A percentile compares a stretch with the other conserved stretches of the same genome.
Conservation (phyloP, 306 rosid species). For the Nissolia schottii region DNA sequence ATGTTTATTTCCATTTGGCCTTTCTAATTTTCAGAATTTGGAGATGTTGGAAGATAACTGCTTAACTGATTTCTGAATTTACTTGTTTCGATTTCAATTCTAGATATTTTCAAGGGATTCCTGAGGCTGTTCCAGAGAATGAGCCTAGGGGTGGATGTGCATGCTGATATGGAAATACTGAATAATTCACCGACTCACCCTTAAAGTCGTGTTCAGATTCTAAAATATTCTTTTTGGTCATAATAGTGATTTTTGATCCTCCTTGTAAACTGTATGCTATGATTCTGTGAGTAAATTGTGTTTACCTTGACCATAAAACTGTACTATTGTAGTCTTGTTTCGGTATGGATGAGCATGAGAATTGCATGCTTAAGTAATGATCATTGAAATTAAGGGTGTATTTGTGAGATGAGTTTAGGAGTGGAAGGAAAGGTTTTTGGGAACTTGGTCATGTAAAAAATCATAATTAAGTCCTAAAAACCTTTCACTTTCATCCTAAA, state of each 20-base stretch:
- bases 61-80: background rate
- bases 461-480: too few relatives aligned
- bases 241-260: background rate
- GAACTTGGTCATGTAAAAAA: too few relatives aligned
- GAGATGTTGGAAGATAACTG: background rate
- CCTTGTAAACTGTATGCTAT: conserved; percentile 32
- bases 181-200: conserved; percentile 18
- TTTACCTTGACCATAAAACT: conserved; percentile 15
- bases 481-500: too few relatives aligned
- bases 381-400: too few relatives aligned
- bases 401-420: too few relatives aligned
- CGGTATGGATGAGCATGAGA: conserved; percentile 33
- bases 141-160: conserved; percentile 89
- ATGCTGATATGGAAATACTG: conserved; percentile 49
- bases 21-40: background rate
- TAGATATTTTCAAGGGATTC: conserved; percentile 94
- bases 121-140: conserved; percentile 68
- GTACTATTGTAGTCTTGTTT: conserved; percentile 23
- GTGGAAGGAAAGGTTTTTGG: too few relatives aligned
- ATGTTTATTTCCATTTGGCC: background rate
- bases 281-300: conserved; percentile 28
- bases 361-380: background rate
- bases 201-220: conserved; percentile 20
- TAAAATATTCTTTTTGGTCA: conserved; percentile 42
- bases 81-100: conserved; percentile 23